Evolutionary conservation across 768 basidiomycete species (phyloP), one percentile per base, ranked within the genome.

Genomic region (Boletus eberwhitei): DNA sequence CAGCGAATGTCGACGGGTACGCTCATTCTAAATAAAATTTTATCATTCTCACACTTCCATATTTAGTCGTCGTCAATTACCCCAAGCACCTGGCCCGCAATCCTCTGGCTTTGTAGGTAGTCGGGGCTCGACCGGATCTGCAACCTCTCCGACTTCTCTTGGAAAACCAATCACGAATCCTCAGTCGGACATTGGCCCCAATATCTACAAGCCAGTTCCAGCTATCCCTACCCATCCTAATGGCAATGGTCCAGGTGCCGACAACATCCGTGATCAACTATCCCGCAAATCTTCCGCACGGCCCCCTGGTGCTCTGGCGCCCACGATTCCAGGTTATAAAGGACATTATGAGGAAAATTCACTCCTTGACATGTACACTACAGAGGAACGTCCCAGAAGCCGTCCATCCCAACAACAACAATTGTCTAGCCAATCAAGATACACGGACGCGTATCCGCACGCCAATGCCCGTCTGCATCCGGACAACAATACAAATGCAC

Each of bases 121-220:
- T 42, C 71, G 60, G 1, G 59, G 60, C n/a, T 67, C 69, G 5
- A 60, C 42, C 3, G 64, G 59, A 17, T 65, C 71, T 32, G 49
- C 45, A 45, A 49, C 55, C n/a, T 61, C 64, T 1, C 61, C 65
- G 0, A 57, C 36, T 13, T 52, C 63, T 26, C n/a, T 53, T 16
- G 57, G 49, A 24, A 72, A 52, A 54, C 56, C 55, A 17, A n/a
- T 40, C 26, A 17, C 24, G 29, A 50, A 40, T 48, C 46, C 49
- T 21, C 66, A 57, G 36, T 48, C 64, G 3, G 69, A 71, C 22
- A 9, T 50, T 16, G 17, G 19, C 4, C 59, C 61, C 2, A 71
- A 69, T 32, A 38, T 72, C 16, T 58, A 69, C 57, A 71, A 71
- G 51, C 69, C 69, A 13, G 69, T 71, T 4, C 69, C 69, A 8